A percentile compares a stretch with the other conserved stretches of the same genome.
Evolutionary conservation across 495 filamentous ascomycete species (phyloP).

Genomic region (Daldinia grandis): DNA sequence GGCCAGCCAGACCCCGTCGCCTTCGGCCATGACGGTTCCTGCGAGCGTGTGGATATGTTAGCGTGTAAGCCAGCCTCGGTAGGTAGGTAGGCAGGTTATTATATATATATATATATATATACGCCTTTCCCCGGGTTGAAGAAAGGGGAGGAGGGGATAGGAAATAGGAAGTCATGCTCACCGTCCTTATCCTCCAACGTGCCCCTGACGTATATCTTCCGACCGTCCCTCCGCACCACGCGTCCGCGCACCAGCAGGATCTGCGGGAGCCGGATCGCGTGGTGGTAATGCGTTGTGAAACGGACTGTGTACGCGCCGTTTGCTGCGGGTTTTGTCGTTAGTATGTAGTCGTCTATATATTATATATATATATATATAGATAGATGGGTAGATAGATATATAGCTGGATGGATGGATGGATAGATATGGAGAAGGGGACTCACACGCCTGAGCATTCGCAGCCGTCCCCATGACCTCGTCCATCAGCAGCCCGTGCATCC

Average conservation of each 20-base stretch:
- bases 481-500: conserved; percentile 64
- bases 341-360: no score
- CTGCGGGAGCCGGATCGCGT: conserved; percentile 43
- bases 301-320: conserved; percentile 42
- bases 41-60: conserved; percentile 13
- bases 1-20: conserved; percentile 42
- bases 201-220: conserved; percentile 43
- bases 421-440: background rate
- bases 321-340: background rate
- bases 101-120: no score
- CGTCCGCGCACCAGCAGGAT: conserved; percentile 40
- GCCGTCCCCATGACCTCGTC: conserved; percentile 57
- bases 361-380: no score
- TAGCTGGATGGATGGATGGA: background rate
- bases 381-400: background rate
- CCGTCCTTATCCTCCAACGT: conserved; percentile 47
- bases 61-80: no score
- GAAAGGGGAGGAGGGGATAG: no score
- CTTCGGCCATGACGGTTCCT: conserved; percentile 42
- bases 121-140: no score
- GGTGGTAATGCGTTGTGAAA: conserved; percentile 45
- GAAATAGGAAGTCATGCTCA: background rate
- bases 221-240: conserved; percentile 42
- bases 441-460: conserved; percentile 37
- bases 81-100: no score